Percentiles rank a stretch among this genome's conserved stretches.
Conservation (phyloP, 2,329 filamentous ascomycete species). For the Penicillium sp. region DNA sequence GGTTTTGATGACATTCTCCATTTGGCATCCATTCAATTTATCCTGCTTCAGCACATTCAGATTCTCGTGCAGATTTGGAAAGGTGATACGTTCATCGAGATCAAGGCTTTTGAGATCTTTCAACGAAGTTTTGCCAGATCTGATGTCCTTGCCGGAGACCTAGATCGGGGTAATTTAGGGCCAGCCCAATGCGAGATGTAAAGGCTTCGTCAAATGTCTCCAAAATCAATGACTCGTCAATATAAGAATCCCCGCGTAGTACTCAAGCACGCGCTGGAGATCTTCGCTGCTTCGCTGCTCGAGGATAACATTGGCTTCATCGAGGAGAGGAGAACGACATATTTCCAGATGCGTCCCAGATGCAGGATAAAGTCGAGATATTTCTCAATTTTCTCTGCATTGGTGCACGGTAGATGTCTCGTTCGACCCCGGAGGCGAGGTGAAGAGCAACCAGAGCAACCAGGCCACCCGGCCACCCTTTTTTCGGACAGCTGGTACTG, state of each 20-base stretch:
- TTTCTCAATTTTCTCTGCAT: neutral
- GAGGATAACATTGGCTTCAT: conserved; percentile 1
- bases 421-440: too few relatives aligned
- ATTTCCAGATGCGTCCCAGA: neutral
- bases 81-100: neutral
- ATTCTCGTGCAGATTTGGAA: neutral
- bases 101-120: neutral
- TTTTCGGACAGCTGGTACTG: too few relatives aligned
- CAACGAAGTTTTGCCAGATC: neutral
- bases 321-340: neutral
- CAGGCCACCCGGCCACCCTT: too few relatives aligned
- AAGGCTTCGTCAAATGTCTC: neutral
- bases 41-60: neutral
- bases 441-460: too few relatives aligned
- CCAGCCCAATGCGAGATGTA: neutral
- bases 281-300: neutral
- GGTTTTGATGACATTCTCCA: neutral
- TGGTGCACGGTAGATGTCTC: neutral
- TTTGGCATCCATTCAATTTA: neutral
- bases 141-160: neutral
- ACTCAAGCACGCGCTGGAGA: neutral
- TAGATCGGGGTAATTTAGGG: neutral
- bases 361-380: neutral
- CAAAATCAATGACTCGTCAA: neutral
- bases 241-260: neutral